Percentiles rank a stretch among this genome's conserved stretches.
These are phyloP conservation scores for Sugiyamaella mastotermitis DNA, from an alignment of 805 yeast genomes.

Conservation along the genomic window DNA sequence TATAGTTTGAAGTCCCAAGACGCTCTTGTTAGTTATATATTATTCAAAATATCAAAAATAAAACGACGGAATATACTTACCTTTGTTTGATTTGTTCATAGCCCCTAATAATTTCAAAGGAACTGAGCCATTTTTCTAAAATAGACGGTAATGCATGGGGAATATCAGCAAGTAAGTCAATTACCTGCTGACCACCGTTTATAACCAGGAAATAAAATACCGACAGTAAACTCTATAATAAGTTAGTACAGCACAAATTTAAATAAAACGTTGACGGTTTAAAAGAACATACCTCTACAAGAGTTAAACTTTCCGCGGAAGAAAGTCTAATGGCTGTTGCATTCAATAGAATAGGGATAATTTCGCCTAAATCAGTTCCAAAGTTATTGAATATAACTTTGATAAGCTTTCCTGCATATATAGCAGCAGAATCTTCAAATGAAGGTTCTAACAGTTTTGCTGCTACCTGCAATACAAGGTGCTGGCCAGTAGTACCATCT, in stretches of 20 bases:
- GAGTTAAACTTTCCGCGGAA: constrained; percentile 59
- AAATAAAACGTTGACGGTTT: background rate
- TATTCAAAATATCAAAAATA: too few species aligned
- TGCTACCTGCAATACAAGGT: constrained; percentile 55
- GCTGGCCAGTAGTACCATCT: constrained; percentile 36
- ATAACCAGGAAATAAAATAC: constrained; percentile 70
- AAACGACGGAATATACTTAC: too few species aligned
- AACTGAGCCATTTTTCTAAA: constrained; percentile 74
- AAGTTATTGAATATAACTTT: constrained; percentile 52
- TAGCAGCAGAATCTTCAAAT: constrained; percentile 74
- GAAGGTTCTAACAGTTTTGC: constrained; percentile 66
- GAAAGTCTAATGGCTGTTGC: constrained; percentile 68
- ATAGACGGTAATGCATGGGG: constrained; percentile 46
- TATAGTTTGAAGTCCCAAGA: constrained; percentile 66
- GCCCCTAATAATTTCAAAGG: constrained; percentile 78
- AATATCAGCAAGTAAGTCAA: constrained; percentile 51
- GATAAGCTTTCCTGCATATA: constrained; percentile 67
- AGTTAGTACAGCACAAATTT: background rate
- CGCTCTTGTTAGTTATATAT: too few species aligned
- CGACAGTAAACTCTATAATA: constrained; percentile 60
- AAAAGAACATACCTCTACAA: too few species aligned
- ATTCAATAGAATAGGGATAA: constrained; percentile 51
- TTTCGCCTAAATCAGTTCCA: constrained; percentile 33
- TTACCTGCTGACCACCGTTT: constrained; percentile 54
- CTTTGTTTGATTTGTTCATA: constrained; percentile 59